Base-by-base conservation (phyloP, 2,329 filamentous ascomycete genomes). In the Leptodontidium sp. region DNA sequence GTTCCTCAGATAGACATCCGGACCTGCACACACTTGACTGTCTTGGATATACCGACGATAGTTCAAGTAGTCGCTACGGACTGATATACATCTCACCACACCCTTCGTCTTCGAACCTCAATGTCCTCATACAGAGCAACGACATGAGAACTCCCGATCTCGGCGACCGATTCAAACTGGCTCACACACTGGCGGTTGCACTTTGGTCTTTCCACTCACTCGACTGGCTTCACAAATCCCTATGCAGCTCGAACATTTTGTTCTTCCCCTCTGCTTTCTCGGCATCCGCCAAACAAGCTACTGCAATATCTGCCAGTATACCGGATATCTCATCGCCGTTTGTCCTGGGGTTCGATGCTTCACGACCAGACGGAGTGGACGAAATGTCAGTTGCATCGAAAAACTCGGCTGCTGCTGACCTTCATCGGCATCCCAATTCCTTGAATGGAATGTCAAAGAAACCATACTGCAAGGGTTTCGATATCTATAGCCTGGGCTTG, bases 161-260 rank as follows among this genome's bases (percentile, higher is more conserved):
- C 6, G 29, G 29, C 6, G 29, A 32, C 29, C 29, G 29, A 6
- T 32, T 32, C 29, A 32, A 32, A 32, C 29, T 32, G 29, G 29
- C 29, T 32, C 29, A 32, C 29, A 32, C 29, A 2, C 79, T 85
- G 24, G 81, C 81, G 35, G 78, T 84, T 21, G 81, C 83, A 1
- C 75, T 84, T 11, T 84, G 82, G 80, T 83, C 82, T 17, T 81
- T 86, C n/a, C 85, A 86, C 73, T 84, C 83, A 0, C 81, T 86
- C 47, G 84, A 85, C 75, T 86, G 84, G 84, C 80, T 87, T 50
- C 85, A 83, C 73, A 83, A 83, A 71, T 79, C 79, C 1, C 74
- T 82, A 11, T 79, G 78, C 64, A 79, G 77, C 66, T 63, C 70
- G 11, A 82, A 82, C 65, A 78, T 83, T 38, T 75, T 82, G 26